A percentile compares a stretch with the other conserved stretches of the same genome.
These are phyloP conservation scores for Phytopythium cucurbitacearum DNA, from an alignment of 352 stramenopile species.

Conservation along the genomic window DNA sequence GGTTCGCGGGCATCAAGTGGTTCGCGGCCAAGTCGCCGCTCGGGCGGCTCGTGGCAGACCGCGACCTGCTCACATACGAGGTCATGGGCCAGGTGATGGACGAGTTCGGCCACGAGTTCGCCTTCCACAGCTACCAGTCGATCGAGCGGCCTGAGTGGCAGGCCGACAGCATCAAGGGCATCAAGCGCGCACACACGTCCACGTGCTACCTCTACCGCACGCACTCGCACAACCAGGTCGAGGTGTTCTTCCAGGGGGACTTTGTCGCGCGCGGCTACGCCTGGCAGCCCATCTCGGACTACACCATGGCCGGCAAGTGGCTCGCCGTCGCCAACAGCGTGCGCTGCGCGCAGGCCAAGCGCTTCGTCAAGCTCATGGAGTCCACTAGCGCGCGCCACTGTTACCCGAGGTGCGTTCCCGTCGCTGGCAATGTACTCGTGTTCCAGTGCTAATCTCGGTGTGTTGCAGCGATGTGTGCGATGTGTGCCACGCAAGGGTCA, in stretches of 20 bases:
- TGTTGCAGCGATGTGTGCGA: conserved; percentile 21
- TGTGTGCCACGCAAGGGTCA: conserved; percentile 18
- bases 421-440: neutral
- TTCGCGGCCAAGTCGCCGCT: conserved; percentile 24
- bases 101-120: conserved; percentile 27
- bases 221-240: conserved; percentile 14
- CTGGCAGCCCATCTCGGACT: conserved; percentile 25
- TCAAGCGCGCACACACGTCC: conserved; percentile 24
- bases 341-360: conserved; percentile 20
- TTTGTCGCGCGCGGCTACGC: conserved; percentile 23
- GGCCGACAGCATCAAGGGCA: conserved; percentile 25
- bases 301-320: conserved; percentile 34
- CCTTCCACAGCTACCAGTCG: conserved; percentile 31
- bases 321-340: conserved; percentile 22
- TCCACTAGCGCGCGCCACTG: conserved; percentile 8
- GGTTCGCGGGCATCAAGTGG: conserved; percentile 36
- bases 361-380: conserved; percentile 23
- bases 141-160: conserved; percentile 36
- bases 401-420: conserved; percentile 13
- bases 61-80: conserved; percentile 37
- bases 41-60: conserved; percentile 15
- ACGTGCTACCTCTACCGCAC: conserved; percentile 28
- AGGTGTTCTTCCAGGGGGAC: conserved; percentile 32
- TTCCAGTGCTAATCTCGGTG: neutral
- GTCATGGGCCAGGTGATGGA: conserved; percentile 29